phyloP scores from a whole-genome alignment of 2,329 filamentous ascomycete species.

The Rugonectria rugulosa region DNA sequence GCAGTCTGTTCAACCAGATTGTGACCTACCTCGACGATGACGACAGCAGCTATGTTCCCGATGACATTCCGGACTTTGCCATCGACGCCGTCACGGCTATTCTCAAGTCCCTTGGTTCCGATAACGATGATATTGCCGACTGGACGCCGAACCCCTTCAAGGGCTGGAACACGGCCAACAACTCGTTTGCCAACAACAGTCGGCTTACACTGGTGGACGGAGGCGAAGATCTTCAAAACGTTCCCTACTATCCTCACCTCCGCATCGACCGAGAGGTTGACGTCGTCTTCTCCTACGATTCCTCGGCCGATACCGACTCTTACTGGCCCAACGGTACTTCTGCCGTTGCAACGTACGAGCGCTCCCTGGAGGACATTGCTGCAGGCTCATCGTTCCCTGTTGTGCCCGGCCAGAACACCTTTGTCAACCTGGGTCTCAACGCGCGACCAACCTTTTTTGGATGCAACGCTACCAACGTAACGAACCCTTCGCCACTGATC shows the following conservation, averaged over 20 bases:
- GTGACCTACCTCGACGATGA: conserved; percentile 71
- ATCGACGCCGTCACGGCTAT: conserved; percentile 57
- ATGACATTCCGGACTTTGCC: conserved; percentile 53
- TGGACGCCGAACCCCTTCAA: conserved; percentile 68
- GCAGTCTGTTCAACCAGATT: conserved; percentile 77
- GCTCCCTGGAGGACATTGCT: conserved; percentile 55
- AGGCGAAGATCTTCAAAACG: conserved; percentile 80
- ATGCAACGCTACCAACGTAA: conserved; percentile 65
- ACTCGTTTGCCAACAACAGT: conserved; percentile 52
- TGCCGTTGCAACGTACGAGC: conserved; percentile 64
- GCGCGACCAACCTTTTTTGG: conserved; percentile 69
- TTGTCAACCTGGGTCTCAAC: conserved; percentile 66
- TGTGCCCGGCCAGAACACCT: conserved; percentile 63
- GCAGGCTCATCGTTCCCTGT: conserved; percentile 65
- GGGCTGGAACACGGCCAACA: conserved; percentile 57
- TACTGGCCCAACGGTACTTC: conserved; percentile 69
- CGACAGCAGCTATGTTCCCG: conserved; percentile 56
- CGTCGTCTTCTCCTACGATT: conserved; percentile 71
- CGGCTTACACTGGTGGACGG: conserved; percentile 80
- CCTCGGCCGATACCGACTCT: conserved; percentile 65
- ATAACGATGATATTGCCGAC: conserved; percentile 78
- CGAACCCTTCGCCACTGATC: conserved; percentile 69
- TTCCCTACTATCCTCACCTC: conserved; percentile 74
- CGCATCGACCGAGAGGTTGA: conserved; percentile 61
- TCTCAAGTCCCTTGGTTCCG: conserved; percentile 61